Conservation (phyloP, 192 early-diverging fungal genomes). For the Kappamyces sp. region DNA sequence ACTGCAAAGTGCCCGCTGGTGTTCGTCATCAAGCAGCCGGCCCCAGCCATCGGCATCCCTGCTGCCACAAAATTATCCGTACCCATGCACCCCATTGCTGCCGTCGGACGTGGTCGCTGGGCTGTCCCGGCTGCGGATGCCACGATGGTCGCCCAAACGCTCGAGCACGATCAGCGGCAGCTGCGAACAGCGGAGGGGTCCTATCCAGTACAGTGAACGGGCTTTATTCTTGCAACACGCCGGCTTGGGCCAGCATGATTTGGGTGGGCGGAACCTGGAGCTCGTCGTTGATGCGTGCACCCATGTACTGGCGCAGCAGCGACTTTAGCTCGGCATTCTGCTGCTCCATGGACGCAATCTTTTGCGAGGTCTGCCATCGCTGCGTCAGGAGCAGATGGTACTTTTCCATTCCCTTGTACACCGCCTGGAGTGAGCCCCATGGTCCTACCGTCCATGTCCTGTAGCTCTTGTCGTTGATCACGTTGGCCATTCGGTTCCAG, state of each 20-base stretch:
- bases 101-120: too few relatives aligned
- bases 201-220: not conserved
- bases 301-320: constrained; percentile 49
- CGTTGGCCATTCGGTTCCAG: constrained; percentile 44
- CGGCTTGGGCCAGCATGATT: constrained; percentile 45
- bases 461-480: constrained; percentile 45
- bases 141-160: too few relatives aligned
- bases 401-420: constrained; percentile 42
- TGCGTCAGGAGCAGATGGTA: constrained; percentile 43
- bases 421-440: constrained; percentile 25
- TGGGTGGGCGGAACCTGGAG: constrained; percentile 49
- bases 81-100: too few relatives aligned
- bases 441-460: constrained; percentile 43
- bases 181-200: too few relatives aligned
- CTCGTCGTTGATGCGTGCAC: constrained; percentile 48
- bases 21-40: too few relatives aligned
- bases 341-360: constrained; percentile 33
- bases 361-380: constrained; percentile 34
- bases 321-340: constrained; percentile 52
- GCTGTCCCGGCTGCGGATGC: too few relatives aligned
- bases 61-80: too few relatives aligned
- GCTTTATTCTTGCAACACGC: constrained; percentile 10
- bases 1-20: too few relatives aligned
- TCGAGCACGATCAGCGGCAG: too few relatives aligned
- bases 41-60: too few relatives aligned